Evolutionary conservation across 345 rosid species (phyloP).

Genomic region (Schrenkiella parvula): DNA sequence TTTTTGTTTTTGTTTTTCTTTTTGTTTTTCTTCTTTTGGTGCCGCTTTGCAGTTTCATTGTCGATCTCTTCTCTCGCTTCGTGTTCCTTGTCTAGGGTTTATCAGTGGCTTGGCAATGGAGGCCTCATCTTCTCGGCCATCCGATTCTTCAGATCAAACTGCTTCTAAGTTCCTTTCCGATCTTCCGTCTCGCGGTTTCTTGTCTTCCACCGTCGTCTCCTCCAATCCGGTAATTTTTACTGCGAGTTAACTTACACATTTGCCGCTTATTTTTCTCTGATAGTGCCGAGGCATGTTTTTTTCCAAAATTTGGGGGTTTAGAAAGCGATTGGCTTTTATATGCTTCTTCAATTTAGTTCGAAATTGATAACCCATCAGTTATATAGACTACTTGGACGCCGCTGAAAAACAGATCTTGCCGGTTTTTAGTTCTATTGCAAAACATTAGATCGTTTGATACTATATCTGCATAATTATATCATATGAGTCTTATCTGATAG

Average conservation of each 20-base stretch:
- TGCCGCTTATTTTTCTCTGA: background rate
- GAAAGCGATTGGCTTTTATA: conserved; percentile 6
- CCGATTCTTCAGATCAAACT: conserved; percentile 36
- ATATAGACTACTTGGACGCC: background rate
- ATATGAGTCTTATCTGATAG: background rate
- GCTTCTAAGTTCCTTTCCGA: conserved; percentile 57
- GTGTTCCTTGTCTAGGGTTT: conserved; percentile 35
- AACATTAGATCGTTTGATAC: background rate
- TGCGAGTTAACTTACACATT: background rate
- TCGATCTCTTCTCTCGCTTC: background rate
- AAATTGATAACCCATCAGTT: background rate
- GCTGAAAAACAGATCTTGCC: background rate
- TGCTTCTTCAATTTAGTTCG: background rate
- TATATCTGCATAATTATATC: background rate
- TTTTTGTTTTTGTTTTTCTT: background rate
- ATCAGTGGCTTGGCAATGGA: conserved; percentile 50
- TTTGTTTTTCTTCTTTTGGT: background rate
- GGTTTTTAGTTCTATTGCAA: background rate
- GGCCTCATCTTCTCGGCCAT: conserved; percentile 44
- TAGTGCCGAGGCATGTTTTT: background rate
- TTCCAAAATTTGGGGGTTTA: background rate
- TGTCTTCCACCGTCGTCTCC: conserved; percentile 66
- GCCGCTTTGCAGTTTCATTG: background rate
- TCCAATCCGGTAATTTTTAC: conserved; percentile 55
- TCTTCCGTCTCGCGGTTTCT: conserved; percentile 83